Conservation (phyloP, 345 rosid species). For the Hibiscus trionum region DNA sequence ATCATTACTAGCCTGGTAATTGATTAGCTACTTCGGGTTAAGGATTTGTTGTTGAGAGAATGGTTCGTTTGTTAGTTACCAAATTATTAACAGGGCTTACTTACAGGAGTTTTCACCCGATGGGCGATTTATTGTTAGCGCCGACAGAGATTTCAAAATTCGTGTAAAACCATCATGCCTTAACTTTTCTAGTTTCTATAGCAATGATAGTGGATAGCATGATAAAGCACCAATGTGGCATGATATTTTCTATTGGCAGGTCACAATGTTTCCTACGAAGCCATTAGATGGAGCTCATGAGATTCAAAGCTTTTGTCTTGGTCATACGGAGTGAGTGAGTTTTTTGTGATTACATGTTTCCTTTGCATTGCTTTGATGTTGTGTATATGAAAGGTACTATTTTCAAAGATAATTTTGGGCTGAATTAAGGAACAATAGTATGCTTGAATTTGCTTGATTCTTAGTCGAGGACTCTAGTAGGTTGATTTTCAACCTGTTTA, state of each 20-base stretch:
- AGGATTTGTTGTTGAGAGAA: constrained; percentile 1
- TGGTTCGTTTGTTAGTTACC: background rate
- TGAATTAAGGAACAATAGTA: background rate
- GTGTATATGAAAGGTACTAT: background rate
- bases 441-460: background rate
- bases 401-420: background rate
- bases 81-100: constrained; percentile 7
- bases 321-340: constrained; percentile 88
- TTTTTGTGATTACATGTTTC: constrained; percentile 11
- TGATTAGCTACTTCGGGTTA: background rate
- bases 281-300: constrained; percentile 89
- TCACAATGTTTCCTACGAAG: constrained; percentile 66
- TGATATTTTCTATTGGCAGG: constrained; percentile 35
- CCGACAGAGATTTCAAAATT: constrained; percentile 86
- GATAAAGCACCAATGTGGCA: background rate
- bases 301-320: constrained; percentile 92
- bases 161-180: constrained; percentile 45
- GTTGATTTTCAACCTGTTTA: background rate
- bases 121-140: constrained; percentile 65
- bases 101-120: constrained; percentile 83
- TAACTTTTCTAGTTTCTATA: constrained; percentile 5
- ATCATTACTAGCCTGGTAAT: constrained; percentile 82
- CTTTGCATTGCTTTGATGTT: background rate
- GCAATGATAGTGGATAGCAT: constrained; percentile 7
- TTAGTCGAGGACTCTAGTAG: background rate